Percentiles rank a stretch among this genome's conserved stretches.
These are phyloP conservation scores for Gloeophyllum trabeum DNA, from an alignment of 768 basidiomycete species.

Conservation along the genomic window DNA sequence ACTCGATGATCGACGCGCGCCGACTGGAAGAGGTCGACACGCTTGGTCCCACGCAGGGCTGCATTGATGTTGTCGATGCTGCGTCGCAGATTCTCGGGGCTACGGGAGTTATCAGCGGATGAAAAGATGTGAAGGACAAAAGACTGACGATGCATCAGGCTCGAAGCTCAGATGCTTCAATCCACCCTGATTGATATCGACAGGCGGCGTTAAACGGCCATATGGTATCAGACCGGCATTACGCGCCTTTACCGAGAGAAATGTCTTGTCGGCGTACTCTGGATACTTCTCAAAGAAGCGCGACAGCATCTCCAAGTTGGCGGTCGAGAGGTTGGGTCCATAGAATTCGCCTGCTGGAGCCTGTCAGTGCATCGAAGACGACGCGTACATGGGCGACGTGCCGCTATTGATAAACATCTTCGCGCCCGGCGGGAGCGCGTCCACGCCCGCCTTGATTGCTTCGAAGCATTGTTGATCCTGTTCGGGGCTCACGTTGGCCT, in stretches of 20 bases:
- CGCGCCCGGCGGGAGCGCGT: constrained; percentile 26
- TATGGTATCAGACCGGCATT: no score
- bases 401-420: constrained; percentile 44
- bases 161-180: no score
- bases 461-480: constrained; percentile 56
- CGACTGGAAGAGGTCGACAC: constrained; percentile 48
- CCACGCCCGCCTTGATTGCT: constrained; percentile 42
- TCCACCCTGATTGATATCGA: no score
- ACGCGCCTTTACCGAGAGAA: constrained; percentile 37
- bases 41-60: constrained; percentile 38
- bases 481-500: constrained; percentile 26
- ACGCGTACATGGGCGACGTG: constrained; percentile 7
- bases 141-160: no score
- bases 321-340: constrained; percentile 24
- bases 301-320: constrained; percentile 36
- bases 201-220: no score
- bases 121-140: no score
- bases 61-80: constrained; percentile 33
- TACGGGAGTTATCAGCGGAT: constrained; percentile 11
- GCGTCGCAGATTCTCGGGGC: constrained; percentile 29
- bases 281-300: constrained; percentile 39
- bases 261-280: constrained; percentile 29
- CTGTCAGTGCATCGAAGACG: no score
- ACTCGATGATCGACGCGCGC: constrained; percentile 33
- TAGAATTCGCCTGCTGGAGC: constrained; percentile 52